These are phyloP conservation scores for Aspergillus bertholletiae DNA, from an alignment of 495 filamentous ascomycete genomes.

Conservation along the genomic window DNA sequence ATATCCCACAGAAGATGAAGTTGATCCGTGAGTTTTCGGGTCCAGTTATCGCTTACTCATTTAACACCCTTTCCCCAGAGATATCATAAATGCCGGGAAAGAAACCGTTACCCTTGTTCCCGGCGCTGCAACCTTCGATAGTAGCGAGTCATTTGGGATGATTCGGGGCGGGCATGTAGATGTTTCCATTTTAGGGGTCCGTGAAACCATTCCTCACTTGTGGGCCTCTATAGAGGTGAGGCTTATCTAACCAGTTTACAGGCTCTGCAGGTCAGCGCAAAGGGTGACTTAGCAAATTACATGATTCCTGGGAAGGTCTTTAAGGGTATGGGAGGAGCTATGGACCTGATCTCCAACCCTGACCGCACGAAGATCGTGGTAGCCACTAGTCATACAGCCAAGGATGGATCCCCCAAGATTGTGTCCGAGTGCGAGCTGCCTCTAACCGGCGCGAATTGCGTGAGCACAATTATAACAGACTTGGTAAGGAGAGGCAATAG, in stretches of 20 bases:
- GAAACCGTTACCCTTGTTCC: conserved; percentile 84
- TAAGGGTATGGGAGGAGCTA: conserved; percentile 94
- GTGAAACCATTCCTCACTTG: conserved; percentile 1
- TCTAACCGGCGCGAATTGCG: conserved; percentile 78
- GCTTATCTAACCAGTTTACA: conserved; percentile 8
- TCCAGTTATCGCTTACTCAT: background rate
- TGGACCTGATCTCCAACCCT: conserved; percentile 89
- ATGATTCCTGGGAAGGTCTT: conserved; percentile 87
- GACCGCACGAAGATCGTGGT: conserved; percentile 84
- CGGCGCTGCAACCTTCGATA: conserved; percentile 79
- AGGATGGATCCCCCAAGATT: conserved; percentile 86
- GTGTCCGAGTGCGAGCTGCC: conserved; percentile 82
- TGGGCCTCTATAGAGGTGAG: background rate
- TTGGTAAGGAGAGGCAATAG: conserved; percentile 51
- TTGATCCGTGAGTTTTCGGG: conserved; percentile 58
- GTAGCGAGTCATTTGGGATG: conserved; percentile 90
- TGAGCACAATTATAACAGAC: conserved; percentile 89
- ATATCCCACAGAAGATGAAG: conserved; percentile 71
- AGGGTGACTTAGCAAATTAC: conserved; percentile 85
- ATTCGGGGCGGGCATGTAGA: conserved; percentile 84
- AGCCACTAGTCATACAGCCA: conserved; percentile 87
- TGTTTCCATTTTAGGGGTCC: conserved; percentile 77
- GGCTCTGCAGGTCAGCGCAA: conserved; percentile 82
- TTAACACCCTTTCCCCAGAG: conserved; percentile 29
- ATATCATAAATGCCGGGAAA: conserved; percentile 93